Evolutionary conservation across 2,329 filamentous ascomycete species (phyloP), one percentile per base, ranked within the genome.

Genomic region (Alternaria infectoria): DNA sequence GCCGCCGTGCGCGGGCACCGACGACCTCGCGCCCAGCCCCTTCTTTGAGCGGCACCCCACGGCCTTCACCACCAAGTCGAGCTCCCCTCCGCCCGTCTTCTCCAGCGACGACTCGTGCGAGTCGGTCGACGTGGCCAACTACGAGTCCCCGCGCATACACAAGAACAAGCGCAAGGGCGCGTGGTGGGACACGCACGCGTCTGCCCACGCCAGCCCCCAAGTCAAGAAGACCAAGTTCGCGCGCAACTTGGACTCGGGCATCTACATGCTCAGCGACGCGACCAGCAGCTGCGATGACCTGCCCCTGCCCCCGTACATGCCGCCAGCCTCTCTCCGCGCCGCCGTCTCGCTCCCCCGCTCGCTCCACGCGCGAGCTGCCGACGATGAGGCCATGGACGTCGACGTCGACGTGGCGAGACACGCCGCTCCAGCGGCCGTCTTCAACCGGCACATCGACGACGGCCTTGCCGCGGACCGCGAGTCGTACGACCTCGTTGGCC

Each of bases 101-200:
- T 79, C 77, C 17, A 77, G 74, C 36, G 75, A 78, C 40, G 75
- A 74, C 28, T 73, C 76, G 2, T 61, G 65, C 5, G 74, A 76
- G 21, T 72, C 67, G 2, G 72, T 68, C 4, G 77, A 78, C 43
- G 64, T 76, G 15, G 64, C 65, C 28, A 77, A 78, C 43, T 79
- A 79, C 50, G 63, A 73, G 28, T 73, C 75, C 1, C 76, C 75
- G 6, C 74, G 77, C 17, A 69, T 74, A 19, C 61, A 67, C 57
- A 79, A 79, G 64, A 69, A 76, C 46, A 79, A 79, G 57, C 72
- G 71, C 54, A 70, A 69, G 55, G 75, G 75, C 51, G 61, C 72
- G 11, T 79, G 77, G 77, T 78, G 72, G 67, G 72, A 72, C 40
- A 67, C 57, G 7, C 59, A 52, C 66, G 66, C 65, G 17, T 66